phyloP scores from a whole-genome alignment of 2,329 filamentous ascomycete genomes.

The Cladosporium sp. region DNA sequence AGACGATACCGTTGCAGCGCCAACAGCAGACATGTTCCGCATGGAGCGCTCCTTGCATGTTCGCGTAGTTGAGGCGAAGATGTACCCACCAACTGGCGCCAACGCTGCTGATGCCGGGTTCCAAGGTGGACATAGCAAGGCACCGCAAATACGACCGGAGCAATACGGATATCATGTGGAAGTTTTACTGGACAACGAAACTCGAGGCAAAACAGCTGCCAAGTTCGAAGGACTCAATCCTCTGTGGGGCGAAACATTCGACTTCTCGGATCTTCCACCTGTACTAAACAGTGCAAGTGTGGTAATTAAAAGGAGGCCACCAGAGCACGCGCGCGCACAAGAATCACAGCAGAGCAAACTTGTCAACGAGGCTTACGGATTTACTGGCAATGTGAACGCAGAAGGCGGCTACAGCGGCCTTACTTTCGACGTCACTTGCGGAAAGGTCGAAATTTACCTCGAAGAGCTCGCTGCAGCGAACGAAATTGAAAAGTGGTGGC shows the following conservation, averaged over 20 bases:
- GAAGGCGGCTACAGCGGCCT: constrained; percentile 48
- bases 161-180: constrained; percentile 75
- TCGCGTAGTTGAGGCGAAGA: constrained; percentile 62
- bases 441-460: constrained; percentile 78
- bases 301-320: constrained; percentile 64
- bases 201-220: constrained; percentile 71
- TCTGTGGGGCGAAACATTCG: constrained; percentile 80
- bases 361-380: constrained; percentile 42
- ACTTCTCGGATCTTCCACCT: constrained; percentile 72
- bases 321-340: constrained; percentile 31
- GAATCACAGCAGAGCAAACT: constrained; percentile 42
- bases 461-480: constrained; percentile 75
- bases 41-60: constrained; percentile 63
- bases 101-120: constrained; percentile 26
- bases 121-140: constrained; percentile 27
- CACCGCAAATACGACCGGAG: constrained; percentile 22
- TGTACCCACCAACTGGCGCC: constrained; percentile 41
- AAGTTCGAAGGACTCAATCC: constrained; percentile 71
- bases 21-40: constrained; percentile 57
- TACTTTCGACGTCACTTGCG: constrained; percentile 55
- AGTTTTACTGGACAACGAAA: constrained; percentile 75
- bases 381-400: constrained; percentile 32
- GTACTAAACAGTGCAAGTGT: constrained; percentile 68
- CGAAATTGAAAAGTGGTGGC: constrained; percentile 83
- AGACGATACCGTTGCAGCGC: constrained; percentile 29